Conservation (phyloP, 2,329 filamentous ascomycete species). For the Neonectria faginata region DNA sequence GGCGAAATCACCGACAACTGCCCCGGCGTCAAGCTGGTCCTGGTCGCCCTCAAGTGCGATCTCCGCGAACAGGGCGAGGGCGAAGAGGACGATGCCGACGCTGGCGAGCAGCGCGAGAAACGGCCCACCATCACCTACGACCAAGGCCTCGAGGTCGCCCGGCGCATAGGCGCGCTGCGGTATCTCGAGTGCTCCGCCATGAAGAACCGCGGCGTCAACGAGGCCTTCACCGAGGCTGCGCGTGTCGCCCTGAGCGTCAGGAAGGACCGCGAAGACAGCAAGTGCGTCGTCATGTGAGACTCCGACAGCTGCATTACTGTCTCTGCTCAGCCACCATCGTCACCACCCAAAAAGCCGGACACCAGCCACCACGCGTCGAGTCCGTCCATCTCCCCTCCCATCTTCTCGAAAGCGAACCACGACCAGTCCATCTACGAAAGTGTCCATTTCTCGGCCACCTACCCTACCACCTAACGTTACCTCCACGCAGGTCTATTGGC, state of each 20-base stretch:
- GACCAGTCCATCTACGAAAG: constrained; percentile 16
- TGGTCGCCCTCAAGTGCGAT: constrained; percentile 97
- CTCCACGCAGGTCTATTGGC: constrained; percentile 20
- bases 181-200: constrained; percentile 99
- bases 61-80: constrained; percentile 79
- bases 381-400: background rate
- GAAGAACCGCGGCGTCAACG: constrained; percentile 97
- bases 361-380: constrained; percentile 29
- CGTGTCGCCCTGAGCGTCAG: constrained; percentile 86
- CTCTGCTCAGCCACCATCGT: constrained; percentile 20
- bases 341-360: constrained; percentile 6
- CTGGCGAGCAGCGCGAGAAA: constrained; percentile 64
- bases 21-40: constrained; percentile 91
- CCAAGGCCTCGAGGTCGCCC: constrained; percentile 89
- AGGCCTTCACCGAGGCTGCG: constrained; percentile 97
- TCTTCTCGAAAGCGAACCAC: constrained; percentile 18
- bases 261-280: constrained; percentile 71
- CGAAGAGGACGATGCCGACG: constrained; percentile 74
- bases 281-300: constrained; percentile 71
- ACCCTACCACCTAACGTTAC: constrained; percentile 9
- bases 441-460: constrained; percentile 15
- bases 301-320: background rate
- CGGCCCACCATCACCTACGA: constrained; percentile 88
- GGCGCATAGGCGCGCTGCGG: constrained; percentile 89
- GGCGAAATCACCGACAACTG: constrained; percentile 98